Percentiles rank a stretch among this genome's conserved stretches.
These are phyloP conservation scores for Leccinum broughii DNA, from an alignment of 768 basidiomycete genomes.

Conservation along the genomic window DNA sequence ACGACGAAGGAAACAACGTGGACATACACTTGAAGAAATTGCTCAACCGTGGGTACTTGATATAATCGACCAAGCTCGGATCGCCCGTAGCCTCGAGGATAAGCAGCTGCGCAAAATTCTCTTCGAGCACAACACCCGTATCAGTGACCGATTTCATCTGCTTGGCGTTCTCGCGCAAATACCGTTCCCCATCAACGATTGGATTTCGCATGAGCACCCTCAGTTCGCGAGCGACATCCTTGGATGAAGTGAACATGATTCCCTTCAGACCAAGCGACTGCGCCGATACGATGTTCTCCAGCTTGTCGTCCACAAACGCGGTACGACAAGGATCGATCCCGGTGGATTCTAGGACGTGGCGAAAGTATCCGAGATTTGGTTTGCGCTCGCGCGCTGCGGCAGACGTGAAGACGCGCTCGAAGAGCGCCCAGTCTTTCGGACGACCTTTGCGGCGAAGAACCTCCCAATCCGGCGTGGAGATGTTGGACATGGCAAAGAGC, in stretches of 20 bases:
- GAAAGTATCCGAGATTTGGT: conserved; percentile 22
- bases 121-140: conserved; percentile 17
- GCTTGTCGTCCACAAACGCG: conserved; percentile 25
- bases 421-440: conserved; percentile 20
- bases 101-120: conserved; percentile 23
- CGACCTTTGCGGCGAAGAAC: conserved; percentile 15
- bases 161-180: conserved; percentile 14
- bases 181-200: conserved; percentile 14
- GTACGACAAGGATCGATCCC: conserved; percentile 22
- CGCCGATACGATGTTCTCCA: conserved; percentile 23
- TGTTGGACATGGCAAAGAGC: conserved; percentile 27
- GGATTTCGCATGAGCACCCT: conserved; percentile 18
- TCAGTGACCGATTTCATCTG: conserved; percentile 20
- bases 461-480: conserved; percentile 25
- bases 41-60: conserved; percentile 18
- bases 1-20: background rate
- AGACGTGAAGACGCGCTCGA: conserved; percentile 24
- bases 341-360: conserved; percentile 16
- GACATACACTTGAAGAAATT: conserved; percentile 23
- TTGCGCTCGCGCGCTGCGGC: conserved; percentile 18
- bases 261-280: conserved; percentile 23
- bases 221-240: conserved; percentile 17
- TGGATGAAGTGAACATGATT: conserved; percentile 20
- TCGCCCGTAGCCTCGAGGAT: conserved; percentile 21
- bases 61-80: conserved; percentile 21